These are phyloP conservation scores for Penicillium lagena DNA, from an alignment of 495 filamentous ascomycete species.

Conservation along the genomic window DNA sequence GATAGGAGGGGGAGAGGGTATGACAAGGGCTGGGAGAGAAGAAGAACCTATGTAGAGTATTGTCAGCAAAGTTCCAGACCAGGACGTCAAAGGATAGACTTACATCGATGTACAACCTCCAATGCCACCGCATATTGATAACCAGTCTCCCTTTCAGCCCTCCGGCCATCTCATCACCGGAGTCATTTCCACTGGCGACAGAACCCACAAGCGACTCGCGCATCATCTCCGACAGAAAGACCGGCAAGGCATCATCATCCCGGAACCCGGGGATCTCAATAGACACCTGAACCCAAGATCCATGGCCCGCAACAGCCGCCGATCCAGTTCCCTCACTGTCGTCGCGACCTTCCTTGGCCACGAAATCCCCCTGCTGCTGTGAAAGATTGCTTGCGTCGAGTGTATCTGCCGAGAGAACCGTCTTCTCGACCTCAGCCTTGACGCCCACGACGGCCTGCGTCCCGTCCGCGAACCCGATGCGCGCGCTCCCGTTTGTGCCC, in stretches of 20 bases:
- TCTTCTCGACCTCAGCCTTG: constrained; percentile 86
- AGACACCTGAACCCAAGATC: constrained; percentile 71
- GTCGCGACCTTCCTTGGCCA: constrained; percentile 20
- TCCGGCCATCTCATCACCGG: constrained; percentile 40
- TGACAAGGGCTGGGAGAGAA: constrained; percentile 84
- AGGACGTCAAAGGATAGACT: constrained; percentile 26
- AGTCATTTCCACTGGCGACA: constrained; percentile 11
- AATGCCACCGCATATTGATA: constrained; percentile 88
- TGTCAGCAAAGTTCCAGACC: neutral
- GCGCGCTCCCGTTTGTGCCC: constrained; percentile 81
- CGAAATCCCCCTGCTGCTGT: constrained; percentile 20
- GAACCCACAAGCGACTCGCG: constrained; percentile 75
- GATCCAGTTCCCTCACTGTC: constrained; percentile 17
- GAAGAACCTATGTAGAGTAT: constrained; percentile 61
- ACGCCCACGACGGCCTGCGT: constrained; percentile 93
- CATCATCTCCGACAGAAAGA: constrained; percentile 82
- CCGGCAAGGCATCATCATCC: constrained; percentile 85
- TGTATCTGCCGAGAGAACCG: constrained; percentile 28
- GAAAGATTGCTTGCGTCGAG: constrained; percentile 19
- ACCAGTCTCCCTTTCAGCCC: constrained; percentile 63
- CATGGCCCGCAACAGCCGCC: constrained; percentile 32
- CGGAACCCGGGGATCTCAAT: constrained; percentile 81
- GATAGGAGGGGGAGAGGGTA: constrained; percentile 91
- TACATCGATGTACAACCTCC: constrained; percentile 94
- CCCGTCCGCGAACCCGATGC: constrained; percentile 90